phyloP scores from a whole-genome alignment of 495 filamentous ascomycete genomes.

The Xylaria scruposa region DNA sequence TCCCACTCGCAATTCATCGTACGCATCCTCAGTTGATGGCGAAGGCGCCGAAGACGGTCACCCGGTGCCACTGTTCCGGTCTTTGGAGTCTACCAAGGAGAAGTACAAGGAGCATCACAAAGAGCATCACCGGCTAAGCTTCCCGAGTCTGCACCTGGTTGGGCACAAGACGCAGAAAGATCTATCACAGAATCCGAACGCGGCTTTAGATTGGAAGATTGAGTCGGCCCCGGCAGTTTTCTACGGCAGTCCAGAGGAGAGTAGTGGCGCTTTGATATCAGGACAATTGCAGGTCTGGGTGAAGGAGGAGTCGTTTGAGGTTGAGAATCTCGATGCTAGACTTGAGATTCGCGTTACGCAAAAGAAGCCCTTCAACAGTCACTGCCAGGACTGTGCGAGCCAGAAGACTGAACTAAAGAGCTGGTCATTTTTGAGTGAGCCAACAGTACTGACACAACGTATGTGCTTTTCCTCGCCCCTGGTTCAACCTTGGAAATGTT shows the following conservation, averaged over 20 bases:
- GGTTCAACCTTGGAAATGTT: conserved; percentile 2
- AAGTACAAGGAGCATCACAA: conserved; percentile 42
- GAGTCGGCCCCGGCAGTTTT: conserved; percentile 91
- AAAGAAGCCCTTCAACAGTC: conserved; percentile 76
- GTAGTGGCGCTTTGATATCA: conserved; percentile 86
- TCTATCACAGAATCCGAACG: conserved; percentile 44
- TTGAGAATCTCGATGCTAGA: conserved; percentile 72
- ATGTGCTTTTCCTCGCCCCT: conserved; percentile 26
- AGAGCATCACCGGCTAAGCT: conserved; percentile 47
- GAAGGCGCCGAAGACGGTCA: conserved; percentile 42
- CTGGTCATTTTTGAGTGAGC: conserved; percentile 79
- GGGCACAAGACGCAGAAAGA: conserved; percentile 52
- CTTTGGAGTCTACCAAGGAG: conserved; percentile 40
- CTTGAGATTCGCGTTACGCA: conserved; percentile 71
- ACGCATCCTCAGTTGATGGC: conserved; percentile 44
- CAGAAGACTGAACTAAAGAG: conserved; percentile 73
- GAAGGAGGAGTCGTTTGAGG: conserved; percentile 65
- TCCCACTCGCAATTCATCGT: conserved; percentile 41
- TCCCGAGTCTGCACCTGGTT: conserved; percentile 54
- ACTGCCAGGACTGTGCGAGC: conserved; percentile 78
- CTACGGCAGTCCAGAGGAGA: conserved; percentile 75
- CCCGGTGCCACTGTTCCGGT: conserved; percentile 37
- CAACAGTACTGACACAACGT: conserved; percentile 67
- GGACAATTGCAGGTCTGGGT: conserved; percentile 80
- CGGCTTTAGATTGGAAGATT: conserved; percentile 76